These are phyloP conservation scores for Sindora glabra DNA, from an alignment of 306 rosid species.

Conservation along the genomic window DNA sequence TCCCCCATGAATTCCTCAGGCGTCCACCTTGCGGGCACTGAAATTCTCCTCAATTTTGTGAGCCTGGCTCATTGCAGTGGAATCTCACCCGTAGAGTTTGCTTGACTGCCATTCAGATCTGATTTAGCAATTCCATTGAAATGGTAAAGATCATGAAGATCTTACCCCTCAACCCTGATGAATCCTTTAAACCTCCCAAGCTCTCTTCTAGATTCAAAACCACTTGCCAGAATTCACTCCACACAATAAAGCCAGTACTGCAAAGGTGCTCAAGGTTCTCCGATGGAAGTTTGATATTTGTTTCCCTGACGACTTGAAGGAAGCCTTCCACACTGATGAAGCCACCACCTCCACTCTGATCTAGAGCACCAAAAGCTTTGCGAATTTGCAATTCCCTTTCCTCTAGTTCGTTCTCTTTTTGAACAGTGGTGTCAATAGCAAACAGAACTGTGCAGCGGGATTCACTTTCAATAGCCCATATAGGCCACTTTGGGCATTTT, in stretches of 20 bases:
- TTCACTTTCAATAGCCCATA: slow-evolving; percentile 96
- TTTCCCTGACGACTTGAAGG: slow-evolving; percentile 69
- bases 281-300: slow-evolving; percentile 52
- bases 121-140: slow-evolving; percentile 98
- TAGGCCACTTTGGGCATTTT: slow-evolving; percentile 91
- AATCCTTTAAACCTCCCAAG: slow-evolving; percentile 89
- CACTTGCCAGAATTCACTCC: slow-evolving; percentile 99
- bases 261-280: slow-evolving; percentile 77
- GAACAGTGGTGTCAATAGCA: slow-evolving; percentile 72
- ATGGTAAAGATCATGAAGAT: slow-evolving; percentile 84
- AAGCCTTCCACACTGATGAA: slow-evolving; percentile 90
- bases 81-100: slow-evolving; percentile 54
- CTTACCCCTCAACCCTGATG: slow-evolving; percentile 94
- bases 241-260: slow-evolving; percentile 74
- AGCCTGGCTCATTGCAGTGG: slow-evolving; percentile 87
- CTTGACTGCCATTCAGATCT: slow-evolving; percentile 71
- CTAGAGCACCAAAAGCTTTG: slow-evolving; percentile 85
- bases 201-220: slow-evolving; percentile 79
- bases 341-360: slow-evolving; percentile 98
- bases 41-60: slow-evolving; percentile 74
- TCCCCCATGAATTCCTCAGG: slow-evolving; percentile 93
- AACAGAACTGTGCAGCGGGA: slow-evolving; percentile 89
- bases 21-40: slow-evolving; percentile 97
- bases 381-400: slow-evolving; percentile 83
- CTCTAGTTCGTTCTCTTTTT: slow-evolving; percentile 92